A percentile compares a stretch with the other conserved stretches of the same genome.
phyloP scores from a whole-genome alignment of 805 yeast species.

The Starmerella apis region DNA sequence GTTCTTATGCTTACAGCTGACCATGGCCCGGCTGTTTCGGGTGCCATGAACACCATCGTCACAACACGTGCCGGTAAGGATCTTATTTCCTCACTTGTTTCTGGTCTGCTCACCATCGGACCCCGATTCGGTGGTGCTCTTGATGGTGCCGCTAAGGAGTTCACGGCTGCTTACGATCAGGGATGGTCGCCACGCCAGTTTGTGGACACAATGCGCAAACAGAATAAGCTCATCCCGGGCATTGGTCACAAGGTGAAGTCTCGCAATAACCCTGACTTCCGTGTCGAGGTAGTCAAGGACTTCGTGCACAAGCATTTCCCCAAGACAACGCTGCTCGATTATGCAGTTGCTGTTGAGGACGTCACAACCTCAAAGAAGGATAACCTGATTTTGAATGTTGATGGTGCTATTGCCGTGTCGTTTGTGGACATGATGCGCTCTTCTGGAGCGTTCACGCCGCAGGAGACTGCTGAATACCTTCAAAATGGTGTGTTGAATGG shows the following conservation, averaged over 20 bases:
- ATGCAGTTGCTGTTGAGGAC: slow-evolving; percentile 40
- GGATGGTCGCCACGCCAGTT: slow-evolving; percentile 39
- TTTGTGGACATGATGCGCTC: slow-evolving; percentile 38
- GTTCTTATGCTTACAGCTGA: slow-evolving; percentile 42
- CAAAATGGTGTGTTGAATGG: slow-evolving; percentile 41
- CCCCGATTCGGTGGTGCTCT: slow-evolving; percentile 41
- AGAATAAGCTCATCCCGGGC: slow-evolving; percentile 40
- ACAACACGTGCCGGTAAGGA: slow-evolving; percentile 43
- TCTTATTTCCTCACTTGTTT: slow-evolving; percentile 37
- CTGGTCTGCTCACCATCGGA: slow-evolving; percentile 39
- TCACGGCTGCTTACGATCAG: slow-evolving; percentile 37
- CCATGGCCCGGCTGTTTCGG: slow-evolving; percentile 41
- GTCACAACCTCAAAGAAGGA: slow-evolving; percentile 43
- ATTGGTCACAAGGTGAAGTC: slow-evolving; percentile 41
- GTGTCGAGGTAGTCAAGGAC: slow-evolving; percentile 41
- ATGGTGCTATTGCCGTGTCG: slow-evolving; percentile 39
- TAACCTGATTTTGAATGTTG: slow-evolving; percentile 38
- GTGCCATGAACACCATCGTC: slow-evolving; percentile 41
- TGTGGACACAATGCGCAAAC: slow-evolving; percentile 40
- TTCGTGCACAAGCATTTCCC: slow-evolving; percentile 39
- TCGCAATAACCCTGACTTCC: slow-evolving; percentile 41
- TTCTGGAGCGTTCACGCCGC: slow-evolving; percentile 38
- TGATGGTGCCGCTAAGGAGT: slow-evolving; percentile 40
- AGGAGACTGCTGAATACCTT: slow-evolving; percentile 39
- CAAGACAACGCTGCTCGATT: slow-evolving; percentile 35